These are phyloP conservation scores for Fusarium globosum DNA, from an alignment of 2,329 filamentous ascomycete species.

Conservation along the genomic window DNA sequence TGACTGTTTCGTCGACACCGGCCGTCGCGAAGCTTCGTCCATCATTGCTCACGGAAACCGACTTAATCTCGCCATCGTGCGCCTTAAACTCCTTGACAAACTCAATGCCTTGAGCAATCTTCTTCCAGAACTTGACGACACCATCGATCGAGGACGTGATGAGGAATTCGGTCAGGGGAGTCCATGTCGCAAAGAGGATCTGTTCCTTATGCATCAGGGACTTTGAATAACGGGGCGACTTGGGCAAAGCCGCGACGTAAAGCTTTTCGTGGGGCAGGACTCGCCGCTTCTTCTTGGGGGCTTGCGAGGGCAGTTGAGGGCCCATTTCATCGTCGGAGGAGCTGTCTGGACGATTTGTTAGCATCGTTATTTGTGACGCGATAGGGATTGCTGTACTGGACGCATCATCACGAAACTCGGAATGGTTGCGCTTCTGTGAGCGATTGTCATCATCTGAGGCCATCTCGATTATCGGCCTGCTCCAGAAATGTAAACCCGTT, in stretches of 20 bases:
- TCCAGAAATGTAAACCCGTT: not conserved
- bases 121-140: constrained; percentile 99
- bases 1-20: constrained; percentile 80
- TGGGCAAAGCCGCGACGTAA: constrained; percentile 89
- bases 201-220: constrained; percentile 99
- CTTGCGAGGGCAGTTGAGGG: constrained; percentile 84
- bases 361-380: not conserved
- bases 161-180: constrained; percentile 91
- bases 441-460: constrained; percentile 48
- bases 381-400: constrained; percentile 49
- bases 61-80: constrained; percentile 85
- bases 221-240: constrained; percentile 85
- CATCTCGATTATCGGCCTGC: constrained; percentile 29
- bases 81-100: constrained; percentile 98
- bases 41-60: constrained; percentile 87
- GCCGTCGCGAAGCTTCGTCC: constrained; percentile 93
- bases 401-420: constrained; percentile 63
- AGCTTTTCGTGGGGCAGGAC: constrained; percentile 95
- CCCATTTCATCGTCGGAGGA: constrained; percentile 95
- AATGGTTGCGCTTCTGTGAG: constrained; percentile 63
- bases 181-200: constrained; percentile 86
- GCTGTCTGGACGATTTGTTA: constrained; percentile 58
- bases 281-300: constrained; percentile 89
- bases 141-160: constrained; percentile 95
- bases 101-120: constrained; percentile 87